Percentiles rank a stretch among this genome's conserved stretches.
Conservation (phyloP, 805 yeast species). For the Yamadazyma sp. region DNA sequence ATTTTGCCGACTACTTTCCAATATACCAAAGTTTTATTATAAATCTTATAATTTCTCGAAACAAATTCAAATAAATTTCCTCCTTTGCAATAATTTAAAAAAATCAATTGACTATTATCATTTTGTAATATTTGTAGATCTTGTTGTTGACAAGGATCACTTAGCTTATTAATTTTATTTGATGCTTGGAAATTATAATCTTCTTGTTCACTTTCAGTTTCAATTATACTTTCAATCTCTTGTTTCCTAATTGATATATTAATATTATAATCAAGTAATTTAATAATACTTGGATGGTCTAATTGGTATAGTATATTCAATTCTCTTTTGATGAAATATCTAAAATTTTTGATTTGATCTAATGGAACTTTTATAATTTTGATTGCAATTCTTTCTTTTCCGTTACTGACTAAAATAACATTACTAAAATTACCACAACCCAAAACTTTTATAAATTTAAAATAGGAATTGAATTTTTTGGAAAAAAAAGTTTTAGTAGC, state of each 20-base stretch:
- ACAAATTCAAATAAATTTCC: constrained; percentile 77
- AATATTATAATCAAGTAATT: constrained; percentile 51
- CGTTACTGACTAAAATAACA: constrained; percentile 48
- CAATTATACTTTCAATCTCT: constrained; percentile 21
- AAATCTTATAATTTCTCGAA: constrained; percentile 26
- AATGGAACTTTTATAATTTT: constrained; percentile 54
- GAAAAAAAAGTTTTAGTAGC: background rate
- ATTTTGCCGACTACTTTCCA: constrained; percentile 55
- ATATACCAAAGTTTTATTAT: constrained; percentile 36
- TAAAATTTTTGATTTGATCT: constrained; percentile 26
- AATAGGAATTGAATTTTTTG: background rate
- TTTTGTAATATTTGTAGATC: background rate
- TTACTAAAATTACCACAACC: constrained; percentile 72
- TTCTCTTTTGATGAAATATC: constrained; percentile 55
- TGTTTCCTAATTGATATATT: constrained; percentile 21
- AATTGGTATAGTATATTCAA: constrained; percentile 53
- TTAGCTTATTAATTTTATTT: too few relatives aligned
- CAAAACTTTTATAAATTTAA: constrained; percentile 27
- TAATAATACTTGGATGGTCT: constrained; percentile 68
- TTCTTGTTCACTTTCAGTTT: constrained; percentile 16
- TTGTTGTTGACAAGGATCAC: background rate
- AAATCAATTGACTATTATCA: constrained; percentile 44
- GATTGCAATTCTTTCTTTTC: constrained; percentile 52
- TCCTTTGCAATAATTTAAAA: constrained; percentile 75
- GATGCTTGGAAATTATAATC: too few relatives aligned